Conservation (phyloP, 1,284 basidiomycete species). For the Cutaneotrichosporon mucoides region DNA sequence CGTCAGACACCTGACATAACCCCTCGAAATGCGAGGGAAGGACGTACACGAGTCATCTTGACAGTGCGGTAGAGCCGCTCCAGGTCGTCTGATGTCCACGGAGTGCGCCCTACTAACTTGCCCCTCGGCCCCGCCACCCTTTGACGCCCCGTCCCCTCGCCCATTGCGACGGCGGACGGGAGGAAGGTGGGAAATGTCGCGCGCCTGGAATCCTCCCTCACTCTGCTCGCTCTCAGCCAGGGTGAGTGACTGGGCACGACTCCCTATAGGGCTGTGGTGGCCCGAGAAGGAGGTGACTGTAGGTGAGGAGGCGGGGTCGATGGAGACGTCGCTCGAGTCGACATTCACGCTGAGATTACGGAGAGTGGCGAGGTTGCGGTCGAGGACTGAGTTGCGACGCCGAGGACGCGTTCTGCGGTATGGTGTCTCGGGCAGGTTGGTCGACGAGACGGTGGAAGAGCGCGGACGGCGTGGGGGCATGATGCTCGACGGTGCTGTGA, state of each 20-base stretch:
- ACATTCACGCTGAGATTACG: background rate
- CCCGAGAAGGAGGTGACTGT: background rate
- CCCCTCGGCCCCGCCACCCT: no score
- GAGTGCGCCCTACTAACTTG: no score
- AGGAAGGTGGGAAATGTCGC: no score
- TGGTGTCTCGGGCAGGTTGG: background rate
- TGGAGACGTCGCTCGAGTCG: constrained; percentile 3
- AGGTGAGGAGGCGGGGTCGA: background rate
- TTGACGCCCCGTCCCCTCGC: no score
- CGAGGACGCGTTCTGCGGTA: background rate
- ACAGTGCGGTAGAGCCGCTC: constrained; percentile 8
- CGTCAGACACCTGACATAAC: no score
- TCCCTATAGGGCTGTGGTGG: background rate
- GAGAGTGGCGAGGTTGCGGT: background rate
- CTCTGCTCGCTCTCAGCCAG: background rate
- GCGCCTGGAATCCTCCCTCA: background rate
- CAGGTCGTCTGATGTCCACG: constrained; percentile 5
- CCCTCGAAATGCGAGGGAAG: no score
- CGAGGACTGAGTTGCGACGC: background rate
- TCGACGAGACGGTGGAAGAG: background rate
- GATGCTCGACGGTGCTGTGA: no score
- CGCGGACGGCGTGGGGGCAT: background rate
- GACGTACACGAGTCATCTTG: constrained; percentile 3
- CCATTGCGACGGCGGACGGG: no score
- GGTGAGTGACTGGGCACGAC: background rate